Evolutionary conservation across 495 filamentous ascomycete species (phyloP).

Genomic region (Neurospora sp.): DNA sequence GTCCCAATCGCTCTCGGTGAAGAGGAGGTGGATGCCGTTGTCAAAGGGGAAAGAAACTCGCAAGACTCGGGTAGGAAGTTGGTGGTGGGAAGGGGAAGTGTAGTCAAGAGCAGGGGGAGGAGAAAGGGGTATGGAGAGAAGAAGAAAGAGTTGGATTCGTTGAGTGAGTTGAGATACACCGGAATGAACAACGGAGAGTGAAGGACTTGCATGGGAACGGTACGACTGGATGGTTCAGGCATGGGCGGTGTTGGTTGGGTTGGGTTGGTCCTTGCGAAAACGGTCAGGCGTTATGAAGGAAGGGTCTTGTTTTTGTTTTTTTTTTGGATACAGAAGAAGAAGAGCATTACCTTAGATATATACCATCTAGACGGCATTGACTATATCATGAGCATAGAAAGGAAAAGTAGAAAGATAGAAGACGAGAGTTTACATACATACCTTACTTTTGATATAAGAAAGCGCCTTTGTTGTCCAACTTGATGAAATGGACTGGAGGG

Average conservation of each 20-base stretch:
- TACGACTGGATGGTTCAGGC: background rate
- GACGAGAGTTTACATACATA: background rate
- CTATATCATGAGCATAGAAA: background rate
- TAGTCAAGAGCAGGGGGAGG: background rate
- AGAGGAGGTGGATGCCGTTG: background rate
- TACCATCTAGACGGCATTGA: background rate
- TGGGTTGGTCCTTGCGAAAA: background rate
- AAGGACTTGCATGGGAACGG: background rate
- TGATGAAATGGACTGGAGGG: background rate
- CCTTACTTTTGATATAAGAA: background rate
- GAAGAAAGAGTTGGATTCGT: background rate
- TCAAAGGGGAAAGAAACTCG: background rate
- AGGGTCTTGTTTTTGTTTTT: background rate
- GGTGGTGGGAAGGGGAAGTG: background rate
- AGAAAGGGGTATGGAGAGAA: background rate
- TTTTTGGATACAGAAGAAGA: background rate
- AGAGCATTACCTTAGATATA: background rate
- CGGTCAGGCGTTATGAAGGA: background rate
- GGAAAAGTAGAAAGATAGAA: background rate
- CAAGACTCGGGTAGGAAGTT: background rate
- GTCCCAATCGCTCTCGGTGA: background rate
- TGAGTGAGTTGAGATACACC: background rate
- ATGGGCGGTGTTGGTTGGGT: background rate
- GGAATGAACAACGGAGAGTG: background rate
- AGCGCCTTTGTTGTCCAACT: background rate